Evolutionary conservation across 371 early-diverging fungal genomes (phyloP).

Genomic region (Mortierella sp.): DNA sequence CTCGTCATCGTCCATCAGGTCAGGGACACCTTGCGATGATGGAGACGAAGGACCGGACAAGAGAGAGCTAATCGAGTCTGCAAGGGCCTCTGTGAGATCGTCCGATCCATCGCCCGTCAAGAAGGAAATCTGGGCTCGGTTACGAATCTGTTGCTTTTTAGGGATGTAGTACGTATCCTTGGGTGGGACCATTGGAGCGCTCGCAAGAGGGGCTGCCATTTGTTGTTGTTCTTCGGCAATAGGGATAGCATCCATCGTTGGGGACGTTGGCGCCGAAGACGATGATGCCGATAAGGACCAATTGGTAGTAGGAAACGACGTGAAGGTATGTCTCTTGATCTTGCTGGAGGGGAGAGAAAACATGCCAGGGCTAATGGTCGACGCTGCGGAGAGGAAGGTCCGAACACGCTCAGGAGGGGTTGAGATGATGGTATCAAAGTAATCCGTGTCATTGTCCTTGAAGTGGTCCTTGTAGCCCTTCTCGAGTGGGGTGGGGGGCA

Average conservation of each 20-base stretch:
- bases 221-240: slow-evolving; percentile 12
- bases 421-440: slow-evolving; percentile 43
- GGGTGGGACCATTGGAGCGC: slow-evolving; percentile 26
- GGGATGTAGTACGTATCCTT: slow-evolving; percentile 29
- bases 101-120: slow-evolving; percentile 21
- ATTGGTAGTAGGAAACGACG: slow-evolving; percentile 18
- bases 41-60: slow-evolving; percentile 30
- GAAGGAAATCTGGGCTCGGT: slow-evolving; percentile 32
- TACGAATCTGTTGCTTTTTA: slow-evolving; percentile 16
- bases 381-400: slow-evolving; percentile 44
- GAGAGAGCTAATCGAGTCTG: slow-evolving; percentile 44
- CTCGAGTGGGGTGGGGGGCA: slow-evolving; percentile 40
- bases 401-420: slow-evolving; percentile 45
- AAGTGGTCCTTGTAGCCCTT: slow-evolving; percentile 49
- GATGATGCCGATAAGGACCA: neutral
- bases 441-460: slow-evolving; percentile 45
- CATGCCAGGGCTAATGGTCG: slow-evolving; percentile 51
- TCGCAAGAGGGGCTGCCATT: neutral
- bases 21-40: slow-evolving; percentile 36
- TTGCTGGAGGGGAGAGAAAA: slow-evolving; percentile 42
- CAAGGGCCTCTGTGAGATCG: slow-evolving; percentile 37
- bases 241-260: neutral
- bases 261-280: neutral
- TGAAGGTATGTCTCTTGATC: slow-evolving; percentile 45
- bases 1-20: slow-evolving; percentile 39